Conservation (phyloP, 2,329 filamentous ascomycete genomes). For the Epichloe aotearoae region DNA sequence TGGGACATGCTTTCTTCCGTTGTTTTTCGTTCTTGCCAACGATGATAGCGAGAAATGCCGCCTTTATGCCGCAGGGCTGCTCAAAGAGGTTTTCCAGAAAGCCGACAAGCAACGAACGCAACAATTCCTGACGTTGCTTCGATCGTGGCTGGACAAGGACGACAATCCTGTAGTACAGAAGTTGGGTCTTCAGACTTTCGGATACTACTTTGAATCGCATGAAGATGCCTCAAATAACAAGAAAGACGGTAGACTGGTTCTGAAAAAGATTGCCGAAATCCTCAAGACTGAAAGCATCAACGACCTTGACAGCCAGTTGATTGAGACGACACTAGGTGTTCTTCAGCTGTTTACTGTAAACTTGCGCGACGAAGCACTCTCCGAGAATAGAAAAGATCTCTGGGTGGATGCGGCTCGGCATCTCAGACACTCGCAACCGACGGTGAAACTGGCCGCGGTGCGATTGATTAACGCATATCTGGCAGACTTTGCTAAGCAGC, state of each 20-base stretch:
- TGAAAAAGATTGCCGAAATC: constrained; percentile 38
- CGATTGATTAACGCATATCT: constrained; percentile 67
- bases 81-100: constrained; percentile 69
- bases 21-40: constrained; percentile 76
- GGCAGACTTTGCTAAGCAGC: constrained; percentile 58
- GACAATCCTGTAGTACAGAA: constrained; percentile 58
- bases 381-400: constrained; percentile 43
- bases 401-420: constrained; percentile 60
- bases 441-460: constrained; percentile 65
- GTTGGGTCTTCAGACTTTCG: constrained; percentile 68
- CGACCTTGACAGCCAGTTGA: constrained; percentile 52
- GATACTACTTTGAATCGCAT: constrained; percentile 65
- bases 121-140: constrained; percentile 57
- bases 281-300: constrained; percentile 40
- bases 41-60: constrained; percentile 80
- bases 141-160: constrained; percentile 62
- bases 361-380: constrained; percentile 51
- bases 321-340: constrained; percentile 60
- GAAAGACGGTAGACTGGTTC: constrained; percentile 54
- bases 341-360: constrained; percentile 54
- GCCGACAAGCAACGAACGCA: constrained; percentile 60
- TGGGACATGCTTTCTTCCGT: constrained; percentile 68
- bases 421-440: constrained; percentile 57
- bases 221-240: constrained; percentile 45
- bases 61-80: constrained; percentile 63